Evolutionary conservation across 306 rosid genomes (phyloP), one percentile per base, ranked within the genome.

Genomic region (Canavalia ensiformis): DNA sequence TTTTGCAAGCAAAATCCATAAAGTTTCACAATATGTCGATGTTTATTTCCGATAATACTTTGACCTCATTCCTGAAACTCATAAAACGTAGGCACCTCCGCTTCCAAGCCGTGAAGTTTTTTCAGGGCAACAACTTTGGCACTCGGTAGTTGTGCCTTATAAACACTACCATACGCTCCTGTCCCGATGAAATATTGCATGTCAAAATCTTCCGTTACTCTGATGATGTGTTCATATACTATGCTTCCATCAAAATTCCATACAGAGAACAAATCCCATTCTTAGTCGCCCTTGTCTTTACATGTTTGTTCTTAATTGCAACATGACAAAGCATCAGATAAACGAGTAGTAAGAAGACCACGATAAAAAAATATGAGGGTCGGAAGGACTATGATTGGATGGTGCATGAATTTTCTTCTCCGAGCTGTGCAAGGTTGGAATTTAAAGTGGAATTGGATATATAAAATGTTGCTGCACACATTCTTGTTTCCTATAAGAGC

Each of bases 51-150:
- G 84, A 51, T n/a, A 81, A 45, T 4, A 81, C 65, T 42, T 0
- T 64, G 3, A 35, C 74, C 34, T 81, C 80, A 33, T 81, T 81
- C 42, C 68, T 81, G 7, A 81, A 81, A 73, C 84, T 81, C 29
- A 7, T 52, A 50, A 18, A 30, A 73, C 2, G 42, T 10, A 0
- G 75, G 60, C 18, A 73, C 68, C 3, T 64, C 44, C 18, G 80
- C 54, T 12, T 74, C 75, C 54, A 64, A 81, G 0, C 75, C 34
- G 0, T 81, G 84, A 1, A 81, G 80, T 5, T 81, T 81, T 0
- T 73, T 81, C 66, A 73, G 2, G 1, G 84, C 84, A 25, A 81
- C 62, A 42, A 74, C 37, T 3, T 54, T 64, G 1, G 75, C 80
- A 64, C 44, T 9, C 0, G 84, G 75, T 33, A 73, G 12, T 44